Conservation (phyloP, 2,329 filamentous ascomycete species). For the Byssothecium circinans region DNA sequence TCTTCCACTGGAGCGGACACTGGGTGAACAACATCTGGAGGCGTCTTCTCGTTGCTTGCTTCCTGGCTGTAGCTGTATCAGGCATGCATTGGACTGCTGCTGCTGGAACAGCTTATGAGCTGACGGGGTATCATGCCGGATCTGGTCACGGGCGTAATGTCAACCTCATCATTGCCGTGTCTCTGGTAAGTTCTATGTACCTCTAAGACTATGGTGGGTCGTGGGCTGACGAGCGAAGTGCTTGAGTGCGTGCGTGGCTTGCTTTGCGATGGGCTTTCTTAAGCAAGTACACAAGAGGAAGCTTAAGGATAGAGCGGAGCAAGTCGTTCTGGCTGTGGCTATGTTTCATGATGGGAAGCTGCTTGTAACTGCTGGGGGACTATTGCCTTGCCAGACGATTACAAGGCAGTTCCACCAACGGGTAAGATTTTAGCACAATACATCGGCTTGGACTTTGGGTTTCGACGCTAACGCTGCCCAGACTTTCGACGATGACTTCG, state of each 20-base stretch:
- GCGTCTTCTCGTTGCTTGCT: slow-evolving; percentile 63
- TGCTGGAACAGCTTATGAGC: slow-evolving; percentile 67
- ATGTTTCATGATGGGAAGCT: slow-evolving; percentile 71
- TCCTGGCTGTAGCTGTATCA: slow-evolving; percentile 74
- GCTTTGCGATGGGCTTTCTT: slow-evolving; percentile 42
- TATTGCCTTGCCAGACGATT: slow-evolving; percentile 73
- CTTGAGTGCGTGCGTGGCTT: slow-evolving; percentile 43
- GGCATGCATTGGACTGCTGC: slow-evolving; percentile 85
- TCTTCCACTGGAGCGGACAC: slow-evolving; percentile 73
- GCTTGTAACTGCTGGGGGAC: slow-evolving; percentile 69
- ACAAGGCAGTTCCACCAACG: slow-evolving; percentile 59
- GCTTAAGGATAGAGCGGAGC: slow-evolving; percentile 52
- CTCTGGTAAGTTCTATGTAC: slow-evolving; percentile 70
- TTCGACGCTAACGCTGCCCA: slow-evolving; percentile 17
- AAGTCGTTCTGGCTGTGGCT: slow-evolving; percentile 60
- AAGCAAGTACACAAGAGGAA: slow-evolving; percentile 43
- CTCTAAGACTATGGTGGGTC: no score
- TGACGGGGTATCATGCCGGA: slow-evolving; percentile 51
- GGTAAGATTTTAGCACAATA: slow-evolving; percentile 58
- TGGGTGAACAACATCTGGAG: slow-evolving; percentile 84
- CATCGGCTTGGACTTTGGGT: slow-evolving; percentile 35
- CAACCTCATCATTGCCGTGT: slow-evolving; percentile 72
- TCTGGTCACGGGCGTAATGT: slow-evolving; percentile 55
- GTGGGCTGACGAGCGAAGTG: slow-evolving; percentile 61
- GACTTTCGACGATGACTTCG: slow-evolving; percentile 73